phyloP scores from a whole-genome alignment of 352 stramenopile genomes.

The Plasmopara halstedii region DNA sequence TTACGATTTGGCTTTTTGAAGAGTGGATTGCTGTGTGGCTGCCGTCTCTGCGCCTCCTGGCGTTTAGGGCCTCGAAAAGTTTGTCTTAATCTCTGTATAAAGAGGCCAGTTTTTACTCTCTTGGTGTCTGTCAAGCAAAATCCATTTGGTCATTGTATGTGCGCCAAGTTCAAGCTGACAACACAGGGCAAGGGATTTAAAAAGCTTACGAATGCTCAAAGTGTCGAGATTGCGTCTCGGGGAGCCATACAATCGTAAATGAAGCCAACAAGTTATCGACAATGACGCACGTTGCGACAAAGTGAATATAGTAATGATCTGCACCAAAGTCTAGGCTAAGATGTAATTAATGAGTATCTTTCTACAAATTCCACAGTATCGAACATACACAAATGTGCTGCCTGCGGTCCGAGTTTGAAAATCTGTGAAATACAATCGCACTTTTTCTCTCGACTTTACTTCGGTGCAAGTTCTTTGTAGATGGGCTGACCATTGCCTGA shows the following conservation, averaged over 20 bases:
- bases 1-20: conserved; percentile 23
- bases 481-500: not conserved
- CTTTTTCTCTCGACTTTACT: conserved; percentile 1
- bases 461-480: conserved; percentile 3
- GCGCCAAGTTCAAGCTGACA: conserved; percentile 18
- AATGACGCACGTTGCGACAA: not conserved
- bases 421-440: not conserved
- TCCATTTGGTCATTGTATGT: conserved; percentile 13
- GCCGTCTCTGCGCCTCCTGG: conserved; percentile 8
- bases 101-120: conserved; percentile 19
- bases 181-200: not conserved
- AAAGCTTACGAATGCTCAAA: not conserved
- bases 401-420: too few relatives aligned
- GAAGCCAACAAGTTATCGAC: not conserved
- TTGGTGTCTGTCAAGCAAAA: conserved; percentile 14
- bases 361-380: too few relatives aligned
- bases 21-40: conserved; percentile 12
- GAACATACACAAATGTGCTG: too few relatives aligned
- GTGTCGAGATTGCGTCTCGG: not conserved
- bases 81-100: conserved; percentile 15
- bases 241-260: not conserved
- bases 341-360: not conserved
- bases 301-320: not conserved
- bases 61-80: conserved; percentile 13
- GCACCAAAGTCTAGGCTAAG: not conserved